Evolutionary conservation across 2,329 filamentous ascomycete genomes (phyloP).

Genomic region (Cordyceps javanica): DNA sequence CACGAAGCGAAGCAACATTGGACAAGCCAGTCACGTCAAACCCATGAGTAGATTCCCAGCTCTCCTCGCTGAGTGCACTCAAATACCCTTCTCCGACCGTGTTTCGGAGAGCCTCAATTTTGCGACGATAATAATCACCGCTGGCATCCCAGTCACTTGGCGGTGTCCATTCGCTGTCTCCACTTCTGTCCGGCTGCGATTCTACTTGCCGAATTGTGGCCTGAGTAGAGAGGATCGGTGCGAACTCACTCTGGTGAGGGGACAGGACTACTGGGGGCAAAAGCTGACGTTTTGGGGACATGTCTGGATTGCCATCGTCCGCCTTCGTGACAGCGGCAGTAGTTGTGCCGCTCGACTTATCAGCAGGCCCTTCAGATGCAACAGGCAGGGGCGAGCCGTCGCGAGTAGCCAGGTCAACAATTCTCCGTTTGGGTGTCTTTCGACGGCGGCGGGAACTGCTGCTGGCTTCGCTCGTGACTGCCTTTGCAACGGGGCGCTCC

Average conservation of each 20-base stretch:
- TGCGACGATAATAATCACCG: conserved; percentile 77
- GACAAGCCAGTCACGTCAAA: conserved; percentile 20
- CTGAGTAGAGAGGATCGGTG: conserved; percentile 15
- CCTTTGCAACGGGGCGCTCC: conserved; percentile 47
- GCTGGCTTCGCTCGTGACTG: conserved; percentile 52
- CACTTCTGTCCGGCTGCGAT: conserved; percentile 11
- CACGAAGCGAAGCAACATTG: conserved; percentile 23
- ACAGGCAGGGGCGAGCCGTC: conserved; percentile 30
- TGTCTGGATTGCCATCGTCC: background rate
- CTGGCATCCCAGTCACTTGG: conserved; percentile 56
- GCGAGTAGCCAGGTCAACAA: conserved; percentile 56
- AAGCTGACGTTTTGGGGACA: conserved; percentile 29
- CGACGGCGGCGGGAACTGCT: conserved; percentile 54
- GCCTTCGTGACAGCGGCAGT: conserved; percentile 17
- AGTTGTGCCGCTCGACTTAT: background rate
- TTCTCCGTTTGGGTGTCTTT: conserved; percentile 54
- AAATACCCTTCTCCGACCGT: conserved; percentile 86
- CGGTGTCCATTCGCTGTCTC: conserved; percentile 4
- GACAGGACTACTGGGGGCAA: conserved; percentile 23
- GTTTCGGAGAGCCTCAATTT: conserved; percentile 78
- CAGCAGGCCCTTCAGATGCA: conserved; percentile 23
- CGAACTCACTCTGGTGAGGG: conserved; percentile 5
- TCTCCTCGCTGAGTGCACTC: conserved; percentile 75
- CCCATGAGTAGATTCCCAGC: conserved; percentile 40
- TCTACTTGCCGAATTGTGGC: conserved; percentile 24